Evolutionary conservation across 1,284 basidiomycete species (phyloP).

Genomic region (Malassezia globosa): DNA sequence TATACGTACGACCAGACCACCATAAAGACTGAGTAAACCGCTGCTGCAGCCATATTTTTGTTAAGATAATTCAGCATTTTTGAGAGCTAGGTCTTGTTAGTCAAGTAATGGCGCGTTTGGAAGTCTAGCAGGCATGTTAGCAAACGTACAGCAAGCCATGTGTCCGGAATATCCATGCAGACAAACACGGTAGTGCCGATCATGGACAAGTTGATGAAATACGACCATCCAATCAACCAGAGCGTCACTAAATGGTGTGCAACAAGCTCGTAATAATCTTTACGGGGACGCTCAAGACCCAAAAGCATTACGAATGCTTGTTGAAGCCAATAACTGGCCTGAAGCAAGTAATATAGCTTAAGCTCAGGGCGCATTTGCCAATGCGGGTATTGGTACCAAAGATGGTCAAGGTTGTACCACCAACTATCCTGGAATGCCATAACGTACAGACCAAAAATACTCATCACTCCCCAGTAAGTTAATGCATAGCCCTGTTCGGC

Average conservation of each 20-base stretch:
- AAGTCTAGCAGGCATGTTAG: no score
- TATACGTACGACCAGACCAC: conserved; percentile 54
- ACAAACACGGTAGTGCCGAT: conserved; percentile 87
- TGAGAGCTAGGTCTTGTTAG: no score
- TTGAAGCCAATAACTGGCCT: conserved; percentile 78
- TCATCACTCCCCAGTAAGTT: conserved; percentile 39
- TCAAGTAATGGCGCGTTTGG: no score
- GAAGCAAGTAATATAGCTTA: conserved; percentile 77
- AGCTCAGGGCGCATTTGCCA: conserved; percentile 69
- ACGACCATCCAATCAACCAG: conserved; percentile 71
- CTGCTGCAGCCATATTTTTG: conserved; percentile 26
- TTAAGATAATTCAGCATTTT: conserved; percentile 45
- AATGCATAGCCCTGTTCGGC: conserved; percentile 44
- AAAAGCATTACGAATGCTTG: conserved; percentile 78
- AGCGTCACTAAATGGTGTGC: conserved; percentile 77
- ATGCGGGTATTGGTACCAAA: conserved; percentile 43
- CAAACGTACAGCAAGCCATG: conserved; percentile 62
- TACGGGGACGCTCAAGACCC: conserved; percentile 80
- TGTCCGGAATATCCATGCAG: conserved; percentile 93
- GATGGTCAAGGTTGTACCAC: conserved; percentile 58
- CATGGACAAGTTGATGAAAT: conserved; percentile 54
- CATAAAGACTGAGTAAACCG: conserved; percentile 37
- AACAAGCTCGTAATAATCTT: conserved; percentile 77
- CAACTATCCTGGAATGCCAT: conserved; percentile 77
- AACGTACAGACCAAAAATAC: conserved; percentile 51